Evolutionary conservation across 2,329 filamentous ascomycete genomes (phyloP).

Genomic region (Botryotinia convoluta): DNA sequence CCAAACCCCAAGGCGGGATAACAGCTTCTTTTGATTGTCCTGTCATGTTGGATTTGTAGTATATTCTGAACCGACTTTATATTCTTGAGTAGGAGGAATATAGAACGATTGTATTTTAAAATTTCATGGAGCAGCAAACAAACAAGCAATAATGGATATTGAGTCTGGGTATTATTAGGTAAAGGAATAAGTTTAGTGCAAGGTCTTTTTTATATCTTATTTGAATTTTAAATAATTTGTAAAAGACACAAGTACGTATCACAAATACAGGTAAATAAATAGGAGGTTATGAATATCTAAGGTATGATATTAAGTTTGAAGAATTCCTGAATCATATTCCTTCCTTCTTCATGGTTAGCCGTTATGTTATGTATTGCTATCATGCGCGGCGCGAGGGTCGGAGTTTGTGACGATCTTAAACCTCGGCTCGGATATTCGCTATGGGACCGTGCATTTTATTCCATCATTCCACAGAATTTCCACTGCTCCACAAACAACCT

Average conservation of each 20-base stretch:
- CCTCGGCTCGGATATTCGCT: constrained; percentile 17
- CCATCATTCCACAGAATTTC: not conserved
- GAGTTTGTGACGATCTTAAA: constrained; percentile 8
- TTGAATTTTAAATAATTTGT: not conserved
- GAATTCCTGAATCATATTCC: constrained; percentile 12
- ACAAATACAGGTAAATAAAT: not conserved
- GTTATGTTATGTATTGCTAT: not conserved
- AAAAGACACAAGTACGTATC: not conserved
- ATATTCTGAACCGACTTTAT: not conserved
- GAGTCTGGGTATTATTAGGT: constrained; percentile 6
- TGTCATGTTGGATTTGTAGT: constrained; percentile 27
- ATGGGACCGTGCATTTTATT: not conserved
- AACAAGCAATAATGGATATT: constrained; percentile 4
- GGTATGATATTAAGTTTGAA: not conserved
- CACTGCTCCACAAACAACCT: not conserved
- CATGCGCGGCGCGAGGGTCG: constrained; percentile 5
- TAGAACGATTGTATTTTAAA: not conserved
- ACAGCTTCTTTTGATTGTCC: constrained; percentile 38
- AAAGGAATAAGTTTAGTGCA: not conserved
- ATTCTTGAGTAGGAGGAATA: not conserved
- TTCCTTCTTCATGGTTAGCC: not conserved
- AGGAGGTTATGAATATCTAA: not conserved
- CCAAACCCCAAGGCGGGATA: constrained; percentile 88
- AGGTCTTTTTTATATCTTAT: not conserved
- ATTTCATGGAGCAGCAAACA: constrained; percentile 6